Base-by-base conservation (phyloP, 768 basidiomycete species). In the Lactifluus subvellereus region DNA sequence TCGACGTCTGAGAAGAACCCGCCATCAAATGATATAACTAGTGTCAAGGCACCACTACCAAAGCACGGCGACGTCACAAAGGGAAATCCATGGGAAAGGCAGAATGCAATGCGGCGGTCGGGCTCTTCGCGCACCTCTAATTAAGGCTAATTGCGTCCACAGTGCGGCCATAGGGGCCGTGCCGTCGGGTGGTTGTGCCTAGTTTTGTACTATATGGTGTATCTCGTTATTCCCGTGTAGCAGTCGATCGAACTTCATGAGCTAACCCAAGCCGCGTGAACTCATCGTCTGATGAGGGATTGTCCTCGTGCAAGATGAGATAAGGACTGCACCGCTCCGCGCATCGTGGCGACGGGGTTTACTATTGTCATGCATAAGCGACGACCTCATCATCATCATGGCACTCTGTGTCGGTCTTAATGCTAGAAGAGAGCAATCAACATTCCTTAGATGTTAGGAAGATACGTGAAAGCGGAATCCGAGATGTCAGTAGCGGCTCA, bases 1-100 rank as follows among this genome's bases (percentile, higher is more conserved):
- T 64, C 63, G 4, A 51, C 48, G 1, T 64, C 63, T 1, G 57
- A 54, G 10, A 22, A 4, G 2, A 33, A 55, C 33, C 63, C 54
- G 2, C 63, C 63, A 0, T 55, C 54, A 2, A 55, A 6, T 5
- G 51, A 60, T 8, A 9, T 1, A 1, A 0, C 9, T 9, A 30
- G 6, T 14, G 0, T 18, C 2, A 63, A 49, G n/a, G 16, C 3
- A 18, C 22, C 22, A 8, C 22, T 18, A 14, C 27, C 20, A 4
- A 51, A 45, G 33, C 32, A 32, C 7, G 33, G 18, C 7, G 61
- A 63, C 0, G 0, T 0, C 3, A 0, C 30, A 11, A 54, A 32
- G 22, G 4, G 3, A 13, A 37, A 10, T 20, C 4, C 13, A 2
- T 27, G 61, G 6, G 1, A 14, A 20, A 52, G 51, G 16, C 6